Evolutionary conservation across 2,329 filamentous ascomycete genomes (phyloP), one percentile per base, ranked within the genome.

Genomic region (Ceratocystis albifundus): DNA sequence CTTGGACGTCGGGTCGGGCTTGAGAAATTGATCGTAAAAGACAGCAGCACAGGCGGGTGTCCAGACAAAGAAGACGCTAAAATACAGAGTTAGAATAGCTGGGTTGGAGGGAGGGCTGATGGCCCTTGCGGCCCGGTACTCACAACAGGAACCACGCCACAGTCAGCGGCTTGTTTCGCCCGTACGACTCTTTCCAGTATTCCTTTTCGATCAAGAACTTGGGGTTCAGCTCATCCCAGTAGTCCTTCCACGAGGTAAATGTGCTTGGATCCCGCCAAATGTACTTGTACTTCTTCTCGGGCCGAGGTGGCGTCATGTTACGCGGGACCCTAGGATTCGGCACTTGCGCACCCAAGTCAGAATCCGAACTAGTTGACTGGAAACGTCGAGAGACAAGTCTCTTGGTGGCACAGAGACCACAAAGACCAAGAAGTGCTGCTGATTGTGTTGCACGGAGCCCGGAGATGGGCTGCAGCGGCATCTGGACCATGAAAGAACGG

Each of bases 171-270:
- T 59, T 66, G 28, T 62, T 62, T 44, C 46, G 28, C 20, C 46
- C 57, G 32, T 62, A 66, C 30, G 65, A 63, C 36, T 66, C 61
- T 48, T 62, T 62, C 65, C 65, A 66, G 46, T 66, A 66, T 20
- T 62, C 65, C 41, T 59, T 66, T 30, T 66, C 65, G 32, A 66
- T 57, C 17, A 66, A 28, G 45, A 61, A 66, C 32, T 66, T 66
- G 45, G 65, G 65, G 45, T 66, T 66, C n/a, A 66, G 32, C 46
- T 53, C 65, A 20, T 62, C 65, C 45, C 46, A 53, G 32, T 63
- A 57, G 41, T 66, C 57, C 22, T 62, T 53, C 57, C 57, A 62
- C 3, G 59, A 63, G 5, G 61, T 66, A 22, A 65, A 61, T 6
- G 64, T 59, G 3, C 53, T 45, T 25, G 61, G 36, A 25, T 66